Base-by-base conservation (phyloP, 2,329 filamentous ascomycete species). In the Cryphonectria carpinicola region DNA sequence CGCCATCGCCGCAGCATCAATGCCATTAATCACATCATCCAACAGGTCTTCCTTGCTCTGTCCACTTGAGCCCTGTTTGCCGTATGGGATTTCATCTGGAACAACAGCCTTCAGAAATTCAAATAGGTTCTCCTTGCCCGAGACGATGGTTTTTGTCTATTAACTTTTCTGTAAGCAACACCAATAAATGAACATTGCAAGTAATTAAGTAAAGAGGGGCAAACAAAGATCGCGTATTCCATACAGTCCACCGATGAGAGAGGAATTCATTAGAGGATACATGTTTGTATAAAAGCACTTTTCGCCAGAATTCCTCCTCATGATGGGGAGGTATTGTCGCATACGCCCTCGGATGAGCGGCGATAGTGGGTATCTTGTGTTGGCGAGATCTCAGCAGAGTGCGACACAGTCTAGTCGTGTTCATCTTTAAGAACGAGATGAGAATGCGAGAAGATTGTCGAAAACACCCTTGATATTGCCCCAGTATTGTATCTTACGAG, bases 1-100 rank as follows among this genome's bases (percentile, higher is more conserved):
- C 0, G 87, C 82, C 89, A 91, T 91, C 2, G 88, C 85, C 0
- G 88, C 85, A 6, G 80, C 76, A 28, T 80, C 81, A 67, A 90
- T 83, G 14, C 88, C 89, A 22, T 80, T 79, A 37, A 83, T 75
- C 4, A 89, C 83, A 76, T 91, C 87, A 1, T 79, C 74, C 64
- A 89, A 83, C 69, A 90, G 87, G 28, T 86, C 82, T 2, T 87
- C 81, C 14, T 83, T 84, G 35, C 82, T 85, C 70, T 82, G 82
- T 74, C 83, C 81, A 35, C 78, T 78, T 6, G 68, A 71, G 37
- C 75, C 71, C 0, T 70, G 70, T 68, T 77, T 72, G 72, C 76
- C 77, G n/a, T 75, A 73, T 4, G 85, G 85, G n/a, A 90, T 78
- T 2, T 75, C 75, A 0, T 85, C 80, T 0, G 88, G 88, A 2